Base-by-base conservation (phyloP, 208 protist species). In the Porcisia deanei region DNA sequence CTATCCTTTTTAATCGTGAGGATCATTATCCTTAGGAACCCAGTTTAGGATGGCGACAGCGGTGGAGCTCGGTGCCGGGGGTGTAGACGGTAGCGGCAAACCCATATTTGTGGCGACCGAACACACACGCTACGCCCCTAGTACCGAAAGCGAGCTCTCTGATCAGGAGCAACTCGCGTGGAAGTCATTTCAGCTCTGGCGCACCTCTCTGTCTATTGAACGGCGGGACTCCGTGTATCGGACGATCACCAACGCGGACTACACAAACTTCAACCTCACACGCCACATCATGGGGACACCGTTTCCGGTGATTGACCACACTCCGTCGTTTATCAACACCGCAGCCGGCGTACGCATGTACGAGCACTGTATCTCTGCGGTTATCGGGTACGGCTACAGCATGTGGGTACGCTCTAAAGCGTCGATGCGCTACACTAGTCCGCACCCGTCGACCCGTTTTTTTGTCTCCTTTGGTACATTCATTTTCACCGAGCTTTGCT, bases 101-200 rank as follows among this genome's bases (percentile, higher is more conserved):
- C 91, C 92, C 49, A 88, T 96, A 22, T 95, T 95, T 61, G 85
- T 95, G 25, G 88, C 91, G n/a, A 90, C 86, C 12, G 87, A 93
- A 45, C 91, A 95, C 83, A 92, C 87, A 25, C 82, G 81, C 58
- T 96, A 91, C 53, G 70, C 88, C 18, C 73, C 89, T 9, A 90
- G 82, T 43, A 78, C 71, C 9, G 84, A 97, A 22, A 85, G 90
- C 58, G 88, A 95, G 64, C 85, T 97, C 43, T 94, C 90, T 0
- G 91, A 97, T 55, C 89, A 96, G 80, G 89, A 97, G 82, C 73
- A 94, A 75, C 82, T 97, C 18, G 89, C 89, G 52, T 96, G 91
- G 91, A 97, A 96, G 83, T 91, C 90, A 14, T 97, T 95, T 68
- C 89, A 96, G 85, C 83, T 97, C 4, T 97, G 91, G 89, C 88